Percentiles rank a stretch among this genome's conserved stretches.
phyloP scores from a whole-genome alignment of 1,139 yeast species.

The Oligophagozyma castellii region DNA sequence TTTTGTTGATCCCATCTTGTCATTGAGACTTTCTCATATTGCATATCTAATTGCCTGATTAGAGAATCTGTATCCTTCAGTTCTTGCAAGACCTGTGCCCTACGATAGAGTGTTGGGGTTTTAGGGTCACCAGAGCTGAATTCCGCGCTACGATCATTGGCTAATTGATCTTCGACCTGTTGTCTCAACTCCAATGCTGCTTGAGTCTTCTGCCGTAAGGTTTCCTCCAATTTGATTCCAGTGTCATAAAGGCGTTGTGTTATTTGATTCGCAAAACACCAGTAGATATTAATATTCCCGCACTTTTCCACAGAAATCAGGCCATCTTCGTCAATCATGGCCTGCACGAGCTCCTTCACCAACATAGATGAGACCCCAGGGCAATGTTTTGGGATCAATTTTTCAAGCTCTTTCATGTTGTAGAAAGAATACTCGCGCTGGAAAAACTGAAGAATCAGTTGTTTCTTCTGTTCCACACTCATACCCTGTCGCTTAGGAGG shows the following conservation, averaged over 20 bases:
- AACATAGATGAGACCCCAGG: constrained; percentile 35
- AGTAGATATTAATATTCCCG: constrained; percentile 39
- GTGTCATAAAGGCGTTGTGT: constrained; percentile 16
- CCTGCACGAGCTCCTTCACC: constrained; percentile 35
- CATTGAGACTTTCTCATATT: constrained; percentile 4
- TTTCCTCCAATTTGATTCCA: constrained; percentile 5
- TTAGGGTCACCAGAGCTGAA: constrained; percentile 1
- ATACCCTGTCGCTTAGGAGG: constrained; percentile 17
- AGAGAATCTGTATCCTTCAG: constrained; percentile 5
- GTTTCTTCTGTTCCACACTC: constrained; percentile 30
- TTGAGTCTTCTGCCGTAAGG: constrained; percentile 6
- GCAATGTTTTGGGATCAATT: constrained; percentile 30
- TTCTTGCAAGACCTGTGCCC: constrained; percentile 5
- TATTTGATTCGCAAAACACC: constrained; percentile 36
- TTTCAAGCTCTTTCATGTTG: constrained; percentile 39
- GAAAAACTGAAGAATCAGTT: constrained; percentile 30
- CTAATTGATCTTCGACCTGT: constrained; percentile 1
- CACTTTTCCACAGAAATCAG: constrained; percentile 38
- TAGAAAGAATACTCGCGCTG: constrained; percentile 30
- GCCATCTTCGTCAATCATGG: constrained; percentile 34
- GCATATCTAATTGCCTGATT: constrained; percentile 4
- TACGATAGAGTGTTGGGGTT: constrained; percentile 2
- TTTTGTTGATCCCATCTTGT: constrained; percentile 10
- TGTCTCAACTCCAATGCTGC: constrained; percentile 4
- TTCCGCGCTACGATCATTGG: constrained; percentile 2